Conservation (phyloP, 73 alveolate genomes). For the Effrenium voratum region DNA sequence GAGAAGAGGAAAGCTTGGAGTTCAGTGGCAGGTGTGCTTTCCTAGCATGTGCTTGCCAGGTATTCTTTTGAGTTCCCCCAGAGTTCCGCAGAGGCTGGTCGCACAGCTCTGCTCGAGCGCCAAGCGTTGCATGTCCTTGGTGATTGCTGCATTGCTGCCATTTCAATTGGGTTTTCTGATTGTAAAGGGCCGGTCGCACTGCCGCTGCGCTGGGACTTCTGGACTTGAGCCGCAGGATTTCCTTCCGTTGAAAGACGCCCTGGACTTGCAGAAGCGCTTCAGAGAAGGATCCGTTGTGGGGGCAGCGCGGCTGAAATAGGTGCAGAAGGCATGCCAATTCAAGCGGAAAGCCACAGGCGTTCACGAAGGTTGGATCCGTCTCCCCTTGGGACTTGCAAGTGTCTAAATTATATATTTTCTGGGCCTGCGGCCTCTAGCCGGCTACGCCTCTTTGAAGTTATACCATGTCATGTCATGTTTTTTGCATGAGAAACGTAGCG, state of each 20-base stretch:
- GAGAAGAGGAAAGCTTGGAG: too few species aligned
- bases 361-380: too few species aligned
- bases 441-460: too few species aligned
- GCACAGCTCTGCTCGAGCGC: too few species aligned
- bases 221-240: constrained; percentile 9
- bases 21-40: too few species aligned
- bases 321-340: not conserved
- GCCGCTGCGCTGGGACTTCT: not conserved
- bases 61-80: constrained; percentile 66
- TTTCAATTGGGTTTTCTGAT: not conserved
- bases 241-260: constrained; percentile 59
- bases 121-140: too few species aligned
- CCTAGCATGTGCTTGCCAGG: constrained; percentile 1
- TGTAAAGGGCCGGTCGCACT: not conserved
- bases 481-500: too few species aligned
- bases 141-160: too few species aligned
- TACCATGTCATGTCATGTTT: too few species aligned
- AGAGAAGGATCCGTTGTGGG: constrained; percentile 76
- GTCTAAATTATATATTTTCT: not conserved
- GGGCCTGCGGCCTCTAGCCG: not conserved
- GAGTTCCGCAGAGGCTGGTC: constrained; percentile 38
- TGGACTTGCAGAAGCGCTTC: constrained; percentile 68
- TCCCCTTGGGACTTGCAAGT: not conserved
- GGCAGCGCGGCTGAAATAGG: not conserved
- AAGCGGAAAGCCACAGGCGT: too few species aligned